Evolutionary conservation across 805 yeast species (phyloP), one percentile per base, ranked within the genome.

Genomic region (Ogataea allantospora): DNA sequence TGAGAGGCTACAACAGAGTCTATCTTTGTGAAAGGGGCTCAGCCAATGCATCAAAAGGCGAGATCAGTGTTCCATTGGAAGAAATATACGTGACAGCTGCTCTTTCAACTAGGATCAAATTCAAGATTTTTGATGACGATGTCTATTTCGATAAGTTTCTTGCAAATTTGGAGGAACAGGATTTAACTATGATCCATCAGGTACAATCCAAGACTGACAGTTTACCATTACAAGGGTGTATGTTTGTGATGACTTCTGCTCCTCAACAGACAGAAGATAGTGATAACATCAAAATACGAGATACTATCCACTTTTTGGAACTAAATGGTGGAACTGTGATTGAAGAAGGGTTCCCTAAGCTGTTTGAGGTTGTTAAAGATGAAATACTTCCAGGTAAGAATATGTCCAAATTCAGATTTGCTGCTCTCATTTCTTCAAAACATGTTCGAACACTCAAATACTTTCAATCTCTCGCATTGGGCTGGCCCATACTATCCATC

Each of bases 401-500:
- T 10, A 24, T 46, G 16, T n/a, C 21, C 7, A 27, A 32, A 1
- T 67, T 57, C 43, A 65, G 51, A 21, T 85, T 88, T 61, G 87
- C 73, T 1, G 89, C 89, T 2, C 65, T 85, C 22, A 60, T 88
- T 1, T 71, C 91, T 0, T 71, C 70, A 25, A 68, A 68, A 20
- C 71, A 73, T 40, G 67, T 75, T 13, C 65, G 96, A 24, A 85
- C 88, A 32, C 70, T 80, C 7, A 88, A 88, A 53, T 88, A 83
- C 55, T 56, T 88, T 7, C 93, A 86, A 52, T 78, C 83, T 2
- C 57, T 88, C 12, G 85, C 91, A 0, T 54, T 88, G 29, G 89
- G 91, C 2, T 88, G 95, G 95, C 97, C 97, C 2, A 72, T 84
- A 13, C 53, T 88, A 20, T 78, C 86, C 3, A 71, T 73, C 39